Evolutionary conservation across 495 filamentous ascomycete genomes (phyloP).

Genomic region (Penicillium coffeae): DNA sequence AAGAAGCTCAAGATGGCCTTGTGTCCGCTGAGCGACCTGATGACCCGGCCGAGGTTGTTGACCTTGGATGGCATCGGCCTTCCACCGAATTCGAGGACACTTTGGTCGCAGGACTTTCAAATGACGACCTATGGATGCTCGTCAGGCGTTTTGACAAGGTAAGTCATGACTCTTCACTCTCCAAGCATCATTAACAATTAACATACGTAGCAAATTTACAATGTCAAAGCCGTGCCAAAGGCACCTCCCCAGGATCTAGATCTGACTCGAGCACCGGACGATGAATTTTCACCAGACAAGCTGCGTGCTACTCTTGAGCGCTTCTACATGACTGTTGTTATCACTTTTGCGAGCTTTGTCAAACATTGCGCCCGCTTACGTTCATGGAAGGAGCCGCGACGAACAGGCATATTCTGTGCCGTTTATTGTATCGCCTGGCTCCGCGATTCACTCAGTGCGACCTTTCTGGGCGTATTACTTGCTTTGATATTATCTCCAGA

Average conservation of each 20-base stretch:
- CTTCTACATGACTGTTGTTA: conserved; percentile 76
- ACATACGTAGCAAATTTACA: conserved; percentile 70
- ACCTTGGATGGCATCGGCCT: conserved; percentile 72
- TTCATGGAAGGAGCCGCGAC: conserved; percentile 72
- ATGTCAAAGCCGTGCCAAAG: conserved; percentile 66
- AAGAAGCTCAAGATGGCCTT: conserved; percentile 44
- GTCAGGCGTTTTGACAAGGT: conserved; percentile 37
- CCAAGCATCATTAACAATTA: neutral
- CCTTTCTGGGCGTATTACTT: conserved; percentile 54
- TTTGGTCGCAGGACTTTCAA: conserved; percentile 66
- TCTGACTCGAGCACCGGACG: conserved; percentile 74
- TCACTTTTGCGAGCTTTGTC: conserved; percentile 57
- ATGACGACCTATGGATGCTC: conserved; percentile 77
- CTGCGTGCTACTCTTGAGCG: conserved; percentile 73
- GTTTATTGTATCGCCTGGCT: conserved; percentile 73
- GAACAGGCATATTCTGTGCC: conserved; percentile 64
- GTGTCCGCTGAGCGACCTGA: conserved; percentile 45
- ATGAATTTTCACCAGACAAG: conserved; percentile 86
- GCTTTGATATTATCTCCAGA: conserved; percentile 63
- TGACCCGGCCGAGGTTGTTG: conserved; percentile 47
- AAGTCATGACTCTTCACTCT: neutral
- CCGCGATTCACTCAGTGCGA: conserved; percentile 62
- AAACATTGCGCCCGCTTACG: conserved; percentile 75
- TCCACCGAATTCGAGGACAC: conserved; percentile 54
- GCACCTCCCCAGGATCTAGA: conserved; percentile 63